Evolutionary conservation across 345 rosid genomes (phyloP), one percentile per base, ranked within the genome.

Genomic region (Melaleuca alternifolia): DNA sequence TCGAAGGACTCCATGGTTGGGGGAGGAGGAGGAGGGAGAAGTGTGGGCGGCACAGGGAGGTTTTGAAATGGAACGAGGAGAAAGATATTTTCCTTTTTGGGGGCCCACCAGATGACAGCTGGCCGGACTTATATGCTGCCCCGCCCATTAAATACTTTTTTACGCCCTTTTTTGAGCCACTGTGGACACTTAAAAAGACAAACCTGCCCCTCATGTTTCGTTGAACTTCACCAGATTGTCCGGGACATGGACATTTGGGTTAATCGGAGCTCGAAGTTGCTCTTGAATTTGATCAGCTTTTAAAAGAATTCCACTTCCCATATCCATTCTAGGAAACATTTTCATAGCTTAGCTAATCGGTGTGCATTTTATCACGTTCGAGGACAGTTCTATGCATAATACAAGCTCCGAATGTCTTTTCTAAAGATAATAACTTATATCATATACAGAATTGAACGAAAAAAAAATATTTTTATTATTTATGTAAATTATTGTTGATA

Each of bases 1-100:
- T 93, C 85, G 86, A 97, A 89, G 83, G 96, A 94, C 1, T 97
- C 98, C 99, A 96, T 96, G 33, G 54, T 48, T 24, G 84, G 84
- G 81, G 26, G 10, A 50, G 87, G 14, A 50, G 87, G 14, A 84
- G 83, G 50, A 83, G 53, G 8, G 33, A 79, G n/a, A 37, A 71
- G 26, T 37, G 46, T 2, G 33, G 79, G 48, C 79, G 48, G 79
- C 18, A 33, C 79, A 10, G 14, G 37, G 26, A 21, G 71, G 5
- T 13, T 71, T 71, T 37, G 48, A 71, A 71, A 71, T 37, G 81
- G 48, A 18, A 71, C 11, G 3, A 71, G 21, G 53, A 54, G 57
- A 21, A 16, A 33, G 3, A 37, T 16, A 16, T 20, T 33, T 4
- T 7, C 21, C 44, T 33, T 33, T 33, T 16, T 11, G 4, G 24